phyloP scores from a whole-genome alignment of 352 stramenopile genomes.

The Phytophthora fragariaefolia region DNA sequence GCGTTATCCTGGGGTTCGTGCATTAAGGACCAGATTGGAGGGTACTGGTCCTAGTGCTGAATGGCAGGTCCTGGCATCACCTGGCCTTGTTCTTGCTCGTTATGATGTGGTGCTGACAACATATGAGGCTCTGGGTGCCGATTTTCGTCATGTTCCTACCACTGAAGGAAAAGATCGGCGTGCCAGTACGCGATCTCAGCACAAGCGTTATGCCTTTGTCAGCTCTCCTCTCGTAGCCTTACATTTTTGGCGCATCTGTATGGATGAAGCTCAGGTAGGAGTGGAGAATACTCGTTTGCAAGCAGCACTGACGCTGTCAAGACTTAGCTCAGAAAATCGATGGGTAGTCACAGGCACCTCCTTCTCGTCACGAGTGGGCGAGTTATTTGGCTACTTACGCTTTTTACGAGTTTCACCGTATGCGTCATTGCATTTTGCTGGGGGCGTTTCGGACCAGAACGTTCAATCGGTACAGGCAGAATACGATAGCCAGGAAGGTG shows the following conservation, averaged over 20 bases:
- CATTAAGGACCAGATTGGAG: constrained; percentile 42
- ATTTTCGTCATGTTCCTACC: constrained; percentile 81
- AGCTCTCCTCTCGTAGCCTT: constrained; percentile 89
- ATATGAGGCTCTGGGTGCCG: constrained; percentile 86
- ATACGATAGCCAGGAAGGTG: constrained; percentile 31
- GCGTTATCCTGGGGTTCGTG: constrained; percentile 63
- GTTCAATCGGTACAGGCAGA: constrained; percentile 12
- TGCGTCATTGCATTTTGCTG: constrained; percentile 1
- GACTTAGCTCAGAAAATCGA: constrained; percentile 62
- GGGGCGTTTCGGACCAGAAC: constrained; percentile 1
- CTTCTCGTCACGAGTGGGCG: constrained; percentile 78
- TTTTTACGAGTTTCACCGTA: constrained; percentile 71
- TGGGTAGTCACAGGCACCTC: constrained; percentile 94
- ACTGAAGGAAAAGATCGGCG: constrained; percentile 49
- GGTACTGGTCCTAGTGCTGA: constrained; percentile 43
- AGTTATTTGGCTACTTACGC: constrained; percentile 87
- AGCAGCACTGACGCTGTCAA: constrained; percentile 84
- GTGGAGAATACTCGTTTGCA: constrained; percentile 82
- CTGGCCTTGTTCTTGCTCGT: constrained; percentile 57
- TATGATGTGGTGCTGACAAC: constrained; percentile 94
- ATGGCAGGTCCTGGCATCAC: constrained; percentile 62
- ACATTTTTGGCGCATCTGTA: constrained; percentile 90
- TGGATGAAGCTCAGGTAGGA: constrained; percentile 93
- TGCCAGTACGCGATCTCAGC: constrained; percentile 56
- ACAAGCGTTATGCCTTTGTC: constrained; percentile 87